phyloP scores from a whole-genome alignment of 1,284 basidiomycete species.

The Inonotus hispidus region DNA sequence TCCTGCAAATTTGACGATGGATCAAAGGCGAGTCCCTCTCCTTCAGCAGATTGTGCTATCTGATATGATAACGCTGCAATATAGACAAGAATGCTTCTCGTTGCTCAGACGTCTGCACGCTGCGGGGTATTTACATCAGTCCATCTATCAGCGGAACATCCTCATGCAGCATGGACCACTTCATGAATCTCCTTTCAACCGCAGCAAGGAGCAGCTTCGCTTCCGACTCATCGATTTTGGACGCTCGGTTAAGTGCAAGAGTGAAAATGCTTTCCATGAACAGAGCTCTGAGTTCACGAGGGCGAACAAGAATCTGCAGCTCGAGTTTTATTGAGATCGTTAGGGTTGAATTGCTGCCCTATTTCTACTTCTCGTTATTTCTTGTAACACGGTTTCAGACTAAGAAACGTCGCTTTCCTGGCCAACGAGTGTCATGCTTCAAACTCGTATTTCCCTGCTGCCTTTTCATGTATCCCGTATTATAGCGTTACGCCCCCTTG shows the following conservation, averaged over 20 bases:
- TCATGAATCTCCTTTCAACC: conserved; percentile 26
- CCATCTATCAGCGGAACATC: conserved; percentile 32
- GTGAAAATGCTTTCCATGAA: background rate
- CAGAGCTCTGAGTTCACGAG: background rate
- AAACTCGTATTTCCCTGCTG: no score
- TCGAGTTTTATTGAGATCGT: conserved; percentile 2
- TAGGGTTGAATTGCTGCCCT: no score
- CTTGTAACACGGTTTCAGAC: no score
- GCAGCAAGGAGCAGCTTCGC: conserved; percentile 26
- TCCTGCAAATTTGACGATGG: conserved; percentile 18
- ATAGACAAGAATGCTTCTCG: conserved; percentile 27
- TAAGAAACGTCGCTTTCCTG: background rate
- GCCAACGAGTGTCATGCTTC: background rate
- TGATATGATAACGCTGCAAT: background rate
- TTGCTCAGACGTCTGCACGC: conserved; percentile 30
- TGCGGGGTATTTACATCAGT: conserved; percentile 32
- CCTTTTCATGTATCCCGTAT: no score
- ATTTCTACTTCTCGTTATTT: background rate
- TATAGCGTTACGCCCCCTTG: no score
- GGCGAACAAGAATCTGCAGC: conserved; percentile 9
- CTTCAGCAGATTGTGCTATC: background rate
- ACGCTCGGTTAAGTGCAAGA: background rate
- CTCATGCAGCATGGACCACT: conserved; percentile 33
- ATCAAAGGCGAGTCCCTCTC: conserved; percentile 24
- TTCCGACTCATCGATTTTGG: conserved; percentile 39